phyloP scores from a whole-genome alignment of 2,329 filamentous ascomycete species.

The Grosmannia penicillata region DNA sequence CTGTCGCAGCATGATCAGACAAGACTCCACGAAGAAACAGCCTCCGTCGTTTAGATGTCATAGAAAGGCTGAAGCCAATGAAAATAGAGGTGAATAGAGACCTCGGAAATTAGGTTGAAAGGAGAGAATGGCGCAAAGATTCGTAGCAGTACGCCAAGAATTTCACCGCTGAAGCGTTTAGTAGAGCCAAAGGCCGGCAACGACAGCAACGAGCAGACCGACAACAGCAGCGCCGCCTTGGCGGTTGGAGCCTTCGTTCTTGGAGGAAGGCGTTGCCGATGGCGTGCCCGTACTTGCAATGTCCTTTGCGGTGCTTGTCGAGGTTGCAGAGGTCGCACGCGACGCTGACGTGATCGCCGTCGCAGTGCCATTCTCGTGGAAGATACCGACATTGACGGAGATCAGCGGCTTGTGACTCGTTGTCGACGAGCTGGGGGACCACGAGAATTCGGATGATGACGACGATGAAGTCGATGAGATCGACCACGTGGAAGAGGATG shows the following conservation, averaged over 20 bases:
- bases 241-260: constrained; percentile 26
- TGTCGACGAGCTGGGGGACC: constrained; percentile 12
- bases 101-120: no score
- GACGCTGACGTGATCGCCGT: constrained; percentile 5
- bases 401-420: no score
- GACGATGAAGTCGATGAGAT: neutral
- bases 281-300: constrained; percentile 11
- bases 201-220: constrained; percentile 39
- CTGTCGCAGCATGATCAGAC: no score
- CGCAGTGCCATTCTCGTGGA: constrained; percentile 32
- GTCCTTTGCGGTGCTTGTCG: constrained; percentile 2
- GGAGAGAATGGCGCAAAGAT: no score
- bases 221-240: constrained; percentile 35
- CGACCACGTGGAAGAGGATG: constrained; percentile 1
- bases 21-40: neutral
- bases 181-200: constrained; percentile 35
- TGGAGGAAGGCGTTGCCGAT: constrained; percentile 13
- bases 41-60: no score
- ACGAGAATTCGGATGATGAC: constrained; percentile 7
- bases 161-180: constrained; percentile 15
- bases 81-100: neutral
- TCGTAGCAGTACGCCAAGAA: no score
- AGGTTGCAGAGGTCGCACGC: neutral
- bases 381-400: no score
- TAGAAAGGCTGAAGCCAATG: neutral